Percentiles rank a stretch among this genome's conserved stretches.
Evolutionary conservation across 2,329 filamentous ascomycete species (phyloP).

Genomic region (Penicillium sp.): DNA sequence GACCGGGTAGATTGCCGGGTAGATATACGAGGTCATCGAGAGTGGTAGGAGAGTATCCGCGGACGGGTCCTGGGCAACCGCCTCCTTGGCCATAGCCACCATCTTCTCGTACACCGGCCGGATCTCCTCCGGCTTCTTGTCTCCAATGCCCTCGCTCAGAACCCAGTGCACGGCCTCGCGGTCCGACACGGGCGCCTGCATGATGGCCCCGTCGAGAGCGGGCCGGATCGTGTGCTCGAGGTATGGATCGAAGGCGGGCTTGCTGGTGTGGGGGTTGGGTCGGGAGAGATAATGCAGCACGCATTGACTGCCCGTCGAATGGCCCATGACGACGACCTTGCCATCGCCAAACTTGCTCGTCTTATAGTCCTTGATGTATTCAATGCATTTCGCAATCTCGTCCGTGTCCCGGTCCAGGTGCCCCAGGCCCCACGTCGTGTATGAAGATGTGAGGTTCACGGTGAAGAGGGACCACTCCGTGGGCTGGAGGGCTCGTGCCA

Average conservation of each 20-base stretch:
- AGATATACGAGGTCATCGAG: conserved; percentile 33
- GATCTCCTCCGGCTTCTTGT: conserved; percentile 23
- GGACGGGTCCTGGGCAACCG: conserved; percentile 15
- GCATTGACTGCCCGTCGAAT: conserved; percentile 68
- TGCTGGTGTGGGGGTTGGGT: conserved; percentile 39
- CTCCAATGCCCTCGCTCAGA: conserved; percentile 28
- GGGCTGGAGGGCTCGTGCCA: conserved; percentile 49
- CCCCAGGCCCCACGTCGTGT: conserved; percentile 54
- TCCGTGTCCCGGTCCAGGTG: conserved; percentile 53
- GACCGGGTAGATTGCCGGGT: conserved; percentile 45
- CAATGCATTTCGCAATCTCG: conserved; percentile 53
- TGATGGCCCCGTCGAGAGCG: conserved; percentile 67
- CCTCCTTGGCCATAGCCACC: conserved; percentile 32
- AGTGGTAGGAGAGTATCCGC: conserved; percentile 36
- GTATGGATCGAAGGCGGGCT: conserved; percentile 29
- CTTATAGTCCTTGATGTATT: conserved; percentile 49
- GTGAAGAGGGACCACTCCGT: conserved; percentile 55
- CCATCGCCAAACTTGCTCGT: conserved; percentile 28
- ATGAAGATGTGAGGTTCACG: conserved; percentile 52
- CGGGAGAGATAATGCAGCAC: conserved; percentile 60
- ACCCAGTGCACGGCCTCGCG: conserved; percentile 59
- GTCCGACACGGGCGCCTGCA: conserved; percentile 79
- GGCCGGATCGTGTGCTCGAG: conserved; percentile 45
- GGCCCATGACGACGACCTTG: conserved; percentile 64
- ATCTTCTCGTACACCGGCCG: conserved; percentile 32